Base-by-base conservation (phyloP, 1,284 basidiomycete species). In the Stygiomarasmius scandens region DNA sequence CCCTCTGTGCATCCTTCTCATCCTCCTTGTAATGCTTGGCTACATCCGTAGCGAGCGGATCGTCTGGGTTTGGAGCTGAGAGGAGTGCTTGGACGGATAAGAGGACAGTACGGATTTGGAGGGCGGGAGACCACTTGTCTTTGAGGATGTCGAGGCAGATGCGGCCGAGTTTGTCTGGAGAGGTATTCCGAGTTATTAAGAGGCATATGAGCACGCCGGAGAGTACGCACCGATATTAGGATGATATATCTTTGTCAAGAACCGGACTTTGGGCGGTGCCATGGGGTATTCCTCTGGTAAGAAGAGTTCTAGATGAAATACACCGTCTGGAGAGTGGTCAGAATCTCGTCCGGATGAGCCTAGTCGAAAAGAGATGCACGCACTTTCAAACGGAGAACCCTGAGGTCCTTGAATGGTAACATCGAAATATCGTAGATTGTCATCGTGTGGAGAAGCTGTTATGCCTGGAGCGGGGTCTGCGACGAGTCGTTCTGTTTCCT, bases 21-120 rank as follows among this genome's bases (percentile, higher is more conserved):
- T 99, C 84, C 78, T 97, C 94, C 78, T 99, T 99, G 85, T 98
- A 99, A 69, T 98, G 94, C 75, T 98, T 96, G 23, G 96, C 96
- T 32, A 99, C 89, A 61, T 93, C 90, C n/a, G 91, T 90, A n/a
- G 96, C 96, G 19, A 99, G 86, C n/a, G 96, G 96, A 71, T 99
- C 96, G 69, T 99, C 96, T 4, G 96, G 96, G 77, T 99, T 99
- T 4, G 96, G 96, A 4, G 96, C 91, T 63, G 92, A 95, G 29
- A 99, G 82, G 22, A 99, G 81, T 9, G 96, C 97, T 74, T 99
- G 97, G 67, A 99, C 85, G 25, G 96, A 98, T 52, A 99, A 85
- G 36, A 99, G 81, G 55, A 99, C 96, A 0, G 96, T 57, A 2
- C 55, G 55, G 34, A 57, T 57, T 24, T 57, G 55, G 2, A 57